Evolutionary conservation across 1,139 yeast genomes (phyloP), one percentile per base, ranked within the genome.

Genomic region (Dujonia santamariae): DNA sequence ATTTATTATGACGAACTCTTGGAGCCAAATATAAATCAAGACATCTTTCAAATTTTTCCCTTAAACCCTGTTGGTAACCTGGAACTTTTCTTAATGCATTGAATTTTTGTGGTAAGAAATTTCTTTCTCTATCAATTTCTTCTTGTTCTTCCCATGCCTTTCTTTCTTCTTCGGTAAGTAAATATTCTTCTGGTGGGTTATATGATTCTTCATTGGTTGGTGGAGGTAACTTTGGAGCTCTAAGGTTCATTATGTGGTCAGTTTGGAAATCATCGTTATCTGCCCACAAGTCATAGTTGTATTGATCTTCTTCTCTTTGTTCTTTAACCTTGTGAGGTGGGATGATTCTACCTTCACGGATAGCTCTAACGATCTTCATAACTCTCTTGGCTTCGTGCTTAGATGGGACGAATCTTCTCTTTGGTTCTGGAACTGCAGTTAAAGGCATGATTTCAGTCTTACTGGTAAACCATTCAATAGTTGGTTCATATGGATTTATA

Each of bases 141-240:
- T 83, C 94, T 36, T 70, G 63, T 35, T 75, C 75, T 45, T 78
- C 75, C 92, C 95, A 86, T 47, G 73, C 69, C 44, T 80, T 72
- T 43, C 66, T 67, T 55, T 92, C 98, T 52, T 88, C 92, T 36
- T 79, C 85, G 11, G 79, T 80, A 42, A 86, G 66, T 47, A 92
- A 62, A 53, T 92, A 92, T 65, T 92, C 99, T 54, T 76, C 96
- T 11, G 99, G 99, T 30, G 99, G 99, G 54, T 92, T 92, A 61
- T 92, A 92, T 49, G 95, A 82, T 63, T 92, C 97, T 48, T 90
- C 98, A 54, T 94, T 80, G 1, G 97, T 87, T 41, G 99, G 99
- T 30, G 97, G 97, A 14, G 96, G 80, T 51, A 88, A 53, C 59
- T 92, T 92, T 26, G 99, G 98, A 15, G 98, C 98, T 54, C 96